Evolutionary conservation across 495 filamentous ascomycete genomes (phyloP).

Genomic region (Filosporella fistucella): DNA sequence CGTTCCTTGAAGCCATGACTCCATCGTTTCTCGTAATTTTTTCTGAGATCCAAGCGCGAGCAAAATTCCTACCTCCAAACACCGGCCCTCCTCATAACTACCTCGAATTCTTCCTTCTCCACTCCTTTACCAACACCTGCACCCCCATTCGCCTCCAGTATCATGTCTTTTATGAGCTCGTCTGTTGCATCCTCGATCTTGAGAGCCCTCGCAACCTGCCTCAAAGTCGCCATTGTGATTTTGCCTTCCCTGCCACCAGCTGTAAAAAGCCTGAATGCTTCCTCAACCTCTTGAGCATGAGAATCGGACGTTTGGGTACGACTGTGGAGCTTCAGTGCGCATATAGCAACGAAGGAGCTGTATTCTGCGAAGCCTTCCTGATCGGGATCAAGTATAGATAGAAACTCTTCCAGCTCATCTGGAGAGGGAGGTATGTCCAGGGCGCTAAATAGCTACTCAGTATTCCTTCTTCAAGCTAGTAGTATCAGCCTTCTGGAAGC

Average conservation of each 20-base stretch:
- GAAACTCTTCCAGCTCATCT: slow-evolving; percentile 66
- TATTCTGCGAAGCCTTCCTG: slow-evolving; percentile 70
- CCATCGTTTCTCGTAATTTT: too few species aligned
- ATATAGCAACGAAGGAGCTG: slow-evolving; percentile 73
- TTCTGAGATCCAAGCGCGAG: background rate
- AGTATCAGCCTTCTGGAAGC: background rate
- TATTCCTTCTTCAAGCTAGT: background rate
- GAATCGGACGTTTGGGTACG: slow-evolving; percentile 43
- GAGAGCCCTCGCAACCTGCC: slow-evolving; percentile 73
- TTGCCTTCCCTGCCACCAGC: slow-evolving; percentile 32
- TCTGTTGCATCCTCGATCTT: slow-evolving; percentile 79
- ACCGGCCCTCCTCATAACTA: slow-evolving; percentile 79
- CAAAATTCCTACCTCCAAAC: slow-evolving; percentile 38
- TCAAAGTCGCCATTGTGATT: slow-evolving; percentile 74
- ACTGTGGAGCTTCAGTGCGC: slow-evolving; percentile 73
- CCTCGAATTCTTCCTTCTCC: slow-evolving; percentile 72
- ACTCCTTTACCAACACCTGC: slow-evolving; percentile 68
- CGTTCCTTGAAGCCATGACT: background rate
- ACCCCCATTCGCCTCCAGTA: slow-evolving; percentile 85
- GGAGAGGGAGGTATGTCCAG: slow-evolving; percentile 65
- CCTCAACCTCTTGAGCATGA: slow-evolving; percentile 60
- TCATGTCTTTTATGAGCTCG: slow-evolving; percentile 85
- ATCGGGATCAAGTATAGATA: slow-evolving; percentile 77
- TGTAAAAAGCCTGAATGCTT: slow-evolving; percentile 77
- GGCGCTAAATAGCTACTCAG: slow-evolving; percentile 44